Evolutionary conservation across 768 basidiomycete species (phyloP).

Genomic region (Boletus reticuloceps): DNA sequence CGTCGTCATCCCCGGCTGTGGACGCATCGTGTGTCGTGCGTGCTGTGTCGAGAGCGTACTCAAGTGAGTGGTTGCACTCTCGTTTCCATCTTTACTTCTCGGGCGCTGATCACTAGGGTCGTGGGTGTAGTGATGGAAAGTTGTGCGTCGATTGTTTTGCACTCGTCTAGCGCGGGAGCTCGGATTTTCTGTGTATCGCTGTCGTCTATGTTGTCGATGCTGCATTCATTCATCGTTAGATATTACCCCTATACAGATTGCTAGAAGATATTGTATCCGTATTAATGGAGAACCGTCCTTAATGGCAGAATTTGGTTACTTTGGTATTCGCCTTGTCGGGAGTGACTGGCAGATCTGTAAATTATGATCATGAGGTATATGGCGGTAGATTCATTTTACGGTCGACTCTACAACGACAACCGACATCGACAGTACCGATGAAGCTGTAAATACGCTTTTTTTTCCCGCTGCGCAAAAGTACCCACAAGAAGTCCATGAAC

Average conservation of each 20-base stretch:
- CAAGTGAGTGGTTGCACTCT: slow-evolving; percentile 27
- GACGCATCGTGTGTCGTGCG: slow-evolving; percentile 32
- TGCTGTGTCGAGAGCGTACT: slow-evolving; percentile 36
- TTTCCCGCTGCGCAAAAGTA: neutral
- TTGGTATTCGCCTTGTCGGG: neutral
- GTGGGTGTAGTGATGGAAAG: slow-evolving; percentile 26
- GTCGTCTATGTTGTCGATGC: slow-evolving; percentile 4
- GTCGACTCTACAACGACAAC: neutral
- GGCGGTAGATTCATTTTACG: neutral
- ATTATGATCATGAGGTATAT: neutral
- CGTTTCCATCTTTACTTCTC: neutral
- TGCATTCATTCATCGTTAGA: neutral
- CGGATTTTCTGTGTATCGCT: neutral
- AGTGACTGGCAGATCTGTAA: no score
- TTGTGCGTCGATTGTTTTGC: slow-evolving; percentile 32
- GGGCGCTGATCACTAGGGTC: slow-evolving; percentile 6
- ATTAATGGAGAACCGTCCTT: neutral
- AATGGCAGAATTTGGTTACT: neutral
- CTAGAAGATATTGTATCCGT: slow-evolving; percentile 13
- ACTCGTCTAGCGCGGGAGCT: slow-evolving; percentile 12
- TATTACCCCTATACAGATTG: neutral
- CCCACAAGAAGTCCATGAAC: slow-evolving; percentile 1
- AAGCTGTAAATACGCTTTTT: neutral
- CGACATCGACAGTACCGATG: neutral
- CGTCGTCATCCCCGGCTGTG: slow-evolving; percentile 31